Evolutionary conservation across 306 rosid genomes (phyloP).

Genomic region (Hippophae gyantsensis): DNA sequence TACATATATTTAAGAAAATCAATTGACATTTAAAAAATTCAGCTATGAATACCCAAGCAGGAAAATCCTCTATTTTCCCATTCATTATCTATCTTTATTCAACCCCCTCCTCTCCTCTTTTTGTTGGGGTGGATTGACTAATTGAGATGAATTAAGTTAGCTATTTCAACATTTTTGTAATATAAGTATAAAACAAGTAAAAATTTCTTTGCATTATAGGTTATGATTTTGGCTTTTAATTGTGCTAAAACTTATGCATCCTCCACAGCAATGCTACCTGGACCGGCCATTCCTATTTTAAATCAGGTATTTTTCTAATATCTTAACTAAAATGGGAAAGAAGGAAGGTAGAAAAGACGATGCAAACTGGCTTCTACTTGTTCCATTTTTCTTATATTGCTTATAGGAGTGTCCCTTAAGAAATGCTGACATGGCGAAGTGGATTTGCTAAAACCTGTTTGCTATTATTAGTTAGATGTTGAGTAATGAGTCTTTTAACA

Average conservation of each 20-base stretch:
- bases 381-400: no score
- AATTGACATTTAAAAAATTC: no score
- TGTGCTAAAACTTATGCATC: conserved; percentile 38
- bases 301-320: conserved; percentile 54
- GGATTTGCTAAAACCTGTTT: no score
- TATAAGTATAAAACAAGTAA: conserved; percentile 1
- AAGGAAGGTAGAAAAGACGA: neutral
- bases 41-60: no score
- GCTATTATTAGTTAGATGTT: no score
- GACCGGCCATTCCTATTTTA: conserved; percentile 89
- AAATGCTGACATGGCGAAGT: no score
- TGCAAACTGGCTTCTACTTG: no score
- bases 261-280: conserved; percentile 90
- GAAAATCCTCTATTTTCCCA: no score
- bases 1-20: no score
- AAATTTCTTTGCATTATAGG: conserved; percentile 2
- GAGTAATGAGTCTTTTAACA: no score
- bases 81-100: no score
- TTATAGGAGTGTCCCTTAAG: no score
- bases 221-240: conserved; percentile 15
- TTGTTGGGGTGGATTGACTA: neutral
- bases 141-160: conserved; percentile 2
- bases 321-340: neutral
- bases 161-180: conserved; percentile 4
- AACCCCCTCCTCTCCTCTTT: neutral